A percentile compares a stretch with the other conserved stretches of the same genome.
These are phyloP conservation scores for Colletotrichum chrysophilum DNA, from an alignment of 2,329 filamentous ascomycete species.

Conservation along the genomic window DNA sequence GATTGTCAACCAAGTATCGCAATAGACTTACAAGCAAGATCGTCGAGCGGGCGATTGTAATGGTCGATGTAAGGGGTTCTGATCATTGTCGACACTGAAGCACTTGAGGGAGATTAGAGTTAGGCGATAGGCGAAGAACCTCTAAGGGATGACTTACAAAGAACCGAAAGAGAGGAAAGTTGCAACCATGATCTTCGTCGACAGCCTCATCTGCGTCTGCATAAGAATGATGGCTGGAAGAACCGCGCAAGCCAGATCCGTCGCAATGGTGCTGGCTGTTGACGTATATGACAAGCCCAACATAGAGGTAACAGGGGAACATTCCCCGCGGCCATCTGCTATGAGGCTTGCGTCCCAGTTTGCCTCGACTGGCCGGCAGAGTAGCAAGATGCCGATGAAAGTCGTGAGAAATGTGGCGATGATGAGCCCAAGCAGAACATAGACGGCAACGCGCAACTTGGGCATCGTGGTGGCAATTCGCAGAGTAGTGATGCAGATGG, in stretches of 20 bases:
- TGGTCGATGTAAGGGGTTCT: conserved; percentile 25
- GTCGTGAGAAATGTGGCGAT: conserved; percentile 32
- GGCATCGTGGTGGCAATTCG: conserved; percentile 31
- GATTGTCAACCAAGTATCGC: fast-evolving
- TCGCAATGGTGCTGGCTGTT: conserved; percentile 34
- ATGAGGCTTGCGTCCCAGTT: conserved; percentile 32
- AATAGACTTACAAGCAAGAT: conserved; percentile 21
- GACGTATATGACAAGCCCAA: conserved; percentile 30
- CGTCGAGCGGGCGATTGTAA: conserved; percentile 21
- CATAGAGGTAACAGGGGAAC: conserved; percentile 24
- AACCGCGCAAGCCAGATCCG: conserved; percentile 34
- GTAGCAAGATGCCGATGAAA: conserved; percentile 30
- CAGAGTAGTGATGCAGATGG: conserved; percentile 39
- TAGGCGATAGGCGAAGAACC: fast-evolving
- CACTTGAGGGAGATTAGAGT: conserved; percentile 1
- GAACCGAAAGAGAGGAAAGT: conserved; percentile 25
- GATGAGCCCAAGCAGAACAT: conserved; percentile 21
- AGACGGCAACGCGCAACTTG: conserved; percentile 25
- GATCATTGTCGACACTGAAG: conserved; percentile 25
- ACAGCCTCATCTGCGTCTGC: conserved; percentile 33
- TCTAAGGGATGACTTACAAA: conserved; percentile 18
- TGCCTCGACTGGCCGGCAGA: conserved; percentile 25
- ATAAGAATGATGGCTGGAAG: conserved; percentile 35
- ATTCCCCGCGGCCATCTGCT: conserved; percentile 23
- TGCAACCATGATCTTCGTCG: conserved; percentile 22